Evolutionary conservation across 371 early-diverging fungal species (phyloP).

Genomic region (Mucor indicus): DNA sequence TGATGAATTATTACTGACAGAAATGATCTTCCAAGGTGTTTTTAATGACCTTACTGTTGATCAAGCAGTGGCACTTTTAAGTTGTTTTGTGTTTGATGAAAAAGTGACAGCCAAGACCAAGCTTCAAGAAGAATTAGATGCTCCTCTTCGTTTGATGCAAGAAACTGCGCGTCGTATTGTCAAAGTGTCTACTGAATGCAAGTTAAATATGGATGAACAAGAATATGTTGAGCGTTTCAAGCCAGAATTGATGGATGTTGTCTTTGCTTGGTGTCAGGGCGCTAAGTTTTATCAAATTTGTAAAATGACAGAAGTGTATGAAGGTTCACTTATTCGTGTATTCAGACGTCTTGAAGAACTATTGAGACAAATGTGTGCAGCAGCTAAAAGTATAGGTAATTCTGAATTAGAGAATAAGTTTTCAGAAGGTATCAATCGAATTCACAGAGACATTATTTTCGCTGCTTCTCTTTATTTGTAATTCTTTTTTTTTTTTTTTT

Average conservation of each 20-base stretch:
- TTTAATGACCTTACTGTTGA: conserved; percentile 93
- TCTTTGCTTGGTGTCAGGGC: conserved; percentile 95
- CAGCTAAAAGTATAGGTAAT: conserved; percentile 98
- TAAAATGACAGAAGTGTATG: conserved; percentile 95
- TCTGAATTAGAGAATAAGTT: conserved; percentile 96
- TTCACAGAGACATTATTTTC: conserved; percentile 99
- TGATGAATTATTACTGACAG: conserved; percentile 97
- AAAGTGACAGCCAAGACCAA: conserved; percentile 47
- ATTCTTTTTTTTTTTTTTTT: conserved; percentile 5
- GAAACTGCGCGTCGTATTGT: conserved; percentile 89
- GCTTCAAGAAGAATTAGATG: conserved; percentile 74
- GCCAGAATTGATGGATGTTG: conserved; percentile 96
- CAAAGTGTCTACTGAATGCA: conserved; percentile 85
- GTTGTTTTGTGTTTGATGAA: conserved; percentile 95
- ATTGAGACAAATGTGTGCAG: conserved; percentile 92
- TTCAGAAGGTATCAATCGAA: conserved; percentile 87
- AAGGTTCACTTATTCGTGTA: conserved; percentile 95
- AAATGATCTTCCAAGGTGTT: conserved; percentile 98
- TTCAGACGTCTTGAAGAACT: conserved; percentile 97
- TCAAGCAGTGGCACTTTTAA: conserved; percentile 89
- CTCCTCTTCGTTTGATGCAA: conserved; percentile 80
- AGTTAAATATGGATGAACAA: conserved; percentile 76
- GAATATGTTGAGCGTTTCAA: conserved; percentile 84
- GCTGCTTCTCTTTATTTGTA: conserved; percentile 95
- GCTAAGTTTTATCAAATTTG: conserved; percentile 96